These are phyloP conservation scores for Haplographium delicatum DNA, from an alignment of 495 filamentous ascomycete genomes.

Conservation along the genomic window DNA sequence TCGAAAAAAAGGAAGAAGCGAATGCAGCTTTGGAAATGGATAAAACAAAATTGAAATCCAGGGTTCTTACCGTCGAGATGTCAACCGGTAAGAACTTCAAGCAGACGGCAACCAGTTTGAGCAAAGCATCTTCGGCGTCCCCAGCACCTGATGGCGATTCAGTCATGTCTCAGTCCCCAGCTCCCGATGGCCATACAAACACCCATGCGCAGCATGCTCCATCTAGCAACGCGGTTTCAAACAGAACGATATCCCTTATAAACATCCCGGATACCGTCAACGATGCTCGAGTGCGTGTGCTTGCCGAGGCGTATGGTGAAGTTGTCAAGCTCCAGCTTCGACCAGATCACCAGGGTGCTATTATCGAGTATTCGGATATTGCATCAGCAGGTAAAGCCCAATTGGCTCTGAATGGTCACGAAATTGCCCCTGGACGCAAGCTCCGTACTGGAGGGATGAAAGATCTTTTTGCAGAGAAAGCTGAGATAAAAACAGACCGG, in stretches of 20 bases:
- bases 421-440: constrained; percentile 58
- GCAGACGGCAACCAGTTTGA: constrained; percentile 24
- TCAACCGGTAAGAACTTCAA: constrained; percentile 44
- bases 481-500: constrained; percentile 44
- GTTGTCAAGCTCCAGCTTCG: constrained; percentile 62
- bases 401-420: constrained; percentile 64
- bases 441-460: constrained; percentile 62
- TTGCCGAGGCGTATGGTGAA: constrained; percentile 57
- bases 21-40: constrained; percentile 60
- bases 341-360: constrained; percentile 79
- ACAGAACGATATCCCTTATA: constrained; percentile 57
- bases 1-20: constrained; percentile 68
- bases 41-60: constrained; percentile 62
- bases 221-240: constrained; percentile 40
- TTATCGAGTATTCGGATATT: constrained; percentile 72
- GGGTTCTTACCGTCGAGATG: constrained; percentile 63
- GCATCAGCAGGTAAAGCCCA: constrained; percentile 68
- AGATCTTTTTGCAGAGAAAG: constrained; percentile 58
- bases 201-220: constrained; percentile 16
- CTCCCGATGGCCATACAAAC: constrained; percentile 19
- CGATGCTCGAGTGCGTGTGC: constrained; percentile 59
- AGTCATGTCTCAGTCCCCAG: constrained; percentile 26
- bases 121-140: constrained; percentile 30
- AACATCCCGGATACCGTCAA: constrained; percentile 69
- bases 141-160: constrained; percentile 31